A percentile compares a stretch with the other conserved stretches of the same genome.
These are phyloP conservation scores for Lasiodiplodia theobromae DNA, from an alignment of 2,329 filamentous ascomycete species.

Conservation along the genomic window DNA sequence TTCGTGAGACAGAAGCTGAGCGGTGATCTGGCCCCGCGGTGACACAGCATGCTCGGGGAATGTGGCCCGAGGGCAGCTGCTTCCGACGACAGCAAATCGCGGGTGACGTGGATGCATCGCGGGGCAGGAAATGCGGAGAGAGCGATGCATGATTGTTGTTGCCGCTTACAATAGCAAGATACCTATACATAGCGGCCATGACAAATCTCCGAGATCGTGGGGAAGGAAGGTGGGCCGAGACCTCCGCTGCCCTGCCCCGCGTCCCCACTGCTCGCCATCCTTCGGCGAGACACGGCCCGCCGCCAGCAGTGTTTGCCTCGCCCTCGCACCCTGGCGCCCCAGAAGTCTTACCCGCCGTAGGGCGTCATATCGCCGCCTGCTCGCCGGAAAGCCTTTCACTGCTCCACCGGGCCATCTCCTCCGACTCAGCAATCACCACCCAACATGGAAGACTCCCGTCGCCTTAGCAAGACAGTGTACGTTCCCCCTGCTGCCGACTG, in stretches of 20 bases:
- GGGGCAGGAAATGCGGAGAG: slow-evolving; percentile 27
- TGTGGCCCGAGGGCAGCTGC: neutral
- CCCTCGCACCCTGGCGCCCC: neutral
- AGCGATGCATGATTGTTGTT: neutral
- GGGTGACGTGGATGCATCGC: slow-evolving; percentile 12
- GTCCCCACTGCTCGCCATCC: slow-evolving; percentile 4
- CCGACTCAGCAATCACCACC: neutral
- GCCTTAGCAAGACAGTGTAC: slow-evolving; percentile 36
- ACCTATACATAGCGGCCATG: too few species aligned
- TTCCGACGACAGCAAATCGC: neutral
- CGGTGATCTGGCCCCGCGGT: neutral
- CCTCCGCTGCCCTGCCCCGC: neutral
- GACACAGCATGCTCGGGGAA: slow-evolving; percentile 5
- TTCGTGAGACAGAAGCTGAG: neutral
- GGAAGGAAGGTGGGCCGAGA: too few species aligned
- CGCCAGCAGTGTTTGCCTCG: neutral
- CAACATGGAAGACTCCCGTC: slow-evolving; percentile 8
- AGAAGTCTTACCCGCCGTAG: neutral
- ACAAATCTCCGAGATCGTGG: too few species aligned
- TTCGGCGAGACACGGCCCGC: slow-evolving; percentile 21
- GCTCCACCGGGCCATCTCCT: slow-evolving; percentile 16
- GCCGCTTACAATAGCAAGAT: neutral
- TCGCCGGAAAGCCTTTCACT: neutral
- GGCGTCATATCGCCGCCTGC: neutral
- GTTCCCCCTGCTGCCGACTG: neutral